Evolutionary conservation across 768 basidiomycete genomes (phyloP).

Genomic region (Tricholoma matsutake): DNA sequence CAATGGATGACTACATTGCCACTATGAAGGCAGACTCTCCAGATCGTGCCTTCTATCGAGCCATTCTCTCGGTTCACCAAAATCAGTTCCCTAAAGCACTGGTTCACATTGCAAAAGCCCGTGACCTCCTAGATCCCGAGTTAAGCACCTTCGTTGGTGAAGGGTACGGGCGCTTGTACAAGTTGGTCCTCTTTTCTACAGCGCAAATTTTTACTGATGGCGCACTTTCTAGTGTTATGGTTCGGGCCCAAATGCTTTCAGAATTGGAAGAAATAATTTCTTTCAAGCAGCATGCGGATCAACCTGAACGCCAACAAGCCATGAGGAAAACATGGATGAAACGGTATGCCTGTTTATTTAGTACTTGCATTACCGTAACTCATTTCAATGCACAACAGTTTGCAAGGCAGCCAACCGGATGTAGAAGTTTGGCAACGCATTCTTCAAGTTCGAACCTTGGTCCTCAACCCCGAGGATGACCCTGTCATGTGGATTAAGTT

Average conservation of each 20-base stretch:
- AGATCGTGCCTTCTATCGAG: slow-evolving; percentile 93
- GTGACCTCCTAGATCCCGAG: slow-evolving; percentile 89
- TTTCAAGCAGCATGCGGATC: slow-evolving; percentile 93
- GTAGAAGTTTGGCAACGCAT: slow-evolving; percentile 99
- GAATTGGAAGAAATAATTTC: slow-evolving; percentile 97
- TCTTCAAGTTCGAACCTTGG: slow-evolving; percentile 91
- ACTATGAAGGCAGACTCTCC: slow-evolving; percentile 92
- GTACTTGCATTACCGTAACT: neutral
- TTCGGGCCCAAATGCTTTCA: slow-evolving; percentile 97
- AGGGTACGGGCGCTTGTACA: slow-evolving; percentile 96
- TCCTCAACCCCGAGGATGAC: slow-evolving; percentile 90
- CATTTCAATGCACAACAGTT: slow-evolving; percentile 36
- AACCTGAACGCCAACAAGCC: slow-evolving; percentile 85
- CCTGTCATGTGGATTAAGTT: slow-evolving; percentile 99
- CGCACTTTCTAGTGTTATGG: slow-evolving; percentile 66
- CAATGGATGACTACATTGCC: slow-evolving; percentile 95
- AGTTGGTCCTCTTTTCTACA: slow-evolving; percentile 47
- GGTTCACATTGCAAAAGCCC: slow-evolving; percentile 86
- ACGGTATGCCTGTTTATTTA: slow-evolving; percentile 46
- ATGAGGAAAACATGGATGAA: slow-evolving; percentile 98
- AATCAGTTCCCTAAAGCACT: slow-evolving; percentile 93
- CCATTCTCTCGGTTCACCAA: slow-evolving; percentile 93
- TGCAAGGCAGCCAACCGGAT: slow-evolving; percentile 96
- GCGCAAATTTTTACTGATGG: neutral
- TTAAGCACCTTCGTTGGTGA: slow-evolving; percentile 90